Base-by-base conservation (phyloP, 2,329 filamentous ascomycete genomes). In the Corniculantispora saksenae region DNA sequence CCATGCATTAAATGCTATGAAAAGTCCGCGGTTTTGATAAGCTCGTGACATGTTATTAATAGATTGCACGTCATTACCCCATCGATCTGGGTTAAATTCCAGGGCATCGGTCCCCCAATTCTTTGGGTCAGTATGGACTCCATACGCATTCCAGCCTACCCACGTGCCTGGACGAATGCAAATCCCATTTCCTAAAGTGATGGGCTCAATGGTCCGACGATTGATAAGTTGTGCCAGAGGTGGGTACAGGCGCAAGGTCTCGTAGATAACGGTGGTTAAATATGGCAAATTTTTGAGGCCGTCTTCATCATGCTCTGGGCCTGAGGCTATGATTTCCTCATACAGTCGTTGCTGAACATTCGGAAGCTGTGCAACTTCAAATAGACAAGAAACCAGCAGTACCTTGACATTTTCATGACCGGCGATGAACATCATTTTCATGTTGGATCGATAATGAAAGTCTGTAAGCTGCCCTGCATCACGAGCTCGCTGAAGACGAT, bases 231-330 rank as follows among this genome's bases (percentile, higher is more conserved):
- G n/a, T 6, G 23, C 23, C 15, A 60, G 23, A 3, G 57, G 57
- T 5, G 57, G 57, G 23, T 48, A 60, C 43, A 60, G 57, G 7
- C 57, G 57, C 15, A 60, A 25, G 19, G 43, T 32, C 25, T 60
- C 57, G 17, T n/a, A 50, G 10, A 60, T 10, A 25, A 60, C 29
- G 6, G 57, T 25, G 25, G n/a, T n/a, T n/a, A n/a, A n/a, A n/a
- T n/a, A n/a, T n/a, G n/a, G n/a, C n/a, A n/a, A n/a, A n/a, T n/a
- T n/a, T n/a, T n/a, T n/a, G n/a, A n/a, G n/a, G n/a, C n/a, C n/a
- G n/a, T n/a, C n/a, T n/a, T n/a, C n/a, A n/a, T n/a, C n/a, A n/a
- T n/a, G n/a, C n/a, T n/a, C n/a, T n/a, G n/a, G n/a, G n/a, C n/a
- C n/a, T n/a, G n/a, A n/a, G n/a, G n/a, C n/a, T n/a, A n/a, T n/a